Evolutionary conservation across 441 rosid genomes (phyloP), one percentile per base, ranked within the genome.

Genomic region (Capsella rubella): DNA sequence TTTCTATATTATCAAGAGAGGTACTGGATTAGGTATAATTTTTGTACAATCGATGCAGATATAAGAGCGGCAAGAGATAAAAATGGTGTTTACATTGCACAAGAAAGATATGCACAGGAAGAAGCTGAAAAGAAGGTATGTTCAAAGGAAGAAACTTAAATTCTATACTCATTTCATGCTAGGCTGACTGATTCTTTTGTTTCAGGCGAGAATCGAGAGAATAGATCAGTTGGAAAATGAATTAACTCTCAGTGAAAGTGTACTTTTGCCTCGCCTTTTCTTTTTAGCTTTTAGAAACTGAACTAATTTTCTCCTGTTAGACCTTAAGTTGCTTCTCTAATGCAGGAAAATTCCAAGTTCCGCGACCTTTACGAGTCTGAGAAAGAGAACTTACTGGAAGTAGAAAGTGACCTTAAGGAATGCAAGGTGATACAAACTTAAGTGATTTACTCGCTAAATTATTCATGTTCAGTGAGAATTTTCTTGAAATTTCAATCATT

Each of bases 61-160:
- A 87, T 92, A 67, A 85, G 90, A 78, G 95, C 97, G 18, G 99
- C 99, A 47, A 89, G 97, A 85, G 94, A 90, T 63, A 90, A 82
- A 78, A 89, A 90, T 78, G 99, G 99, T 65, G 85, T 92, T 25
- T 90, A 90, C 64, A 74, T 95, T 49, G 87, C 97, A 16, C 90
- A 88, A 55, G 97, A 92, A 69, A 84, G 97, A 84, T 88, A 79
- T 87, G 72, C 81, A 53, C 90, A 85, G 70, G 99, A 90, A 63
- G 97, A 90, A 84, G 87, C 89, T 65, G 97, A 90, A 77, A 92
- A 95, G 90, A 95, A 95, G 94, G 97, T 92, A 16, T 9, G 35
- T 55, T 55, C 71, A 35, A 29, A 47, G 4, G 46, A 62, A 0
- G 32, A 70, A 1, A 25, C 28, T 56, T 62, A 27, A 28, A 28